These are phyloP conservation scores for Botryococcus braunii DNA, from an alignment of 163 green algal species.

Conservation along the genomic window DNA sequence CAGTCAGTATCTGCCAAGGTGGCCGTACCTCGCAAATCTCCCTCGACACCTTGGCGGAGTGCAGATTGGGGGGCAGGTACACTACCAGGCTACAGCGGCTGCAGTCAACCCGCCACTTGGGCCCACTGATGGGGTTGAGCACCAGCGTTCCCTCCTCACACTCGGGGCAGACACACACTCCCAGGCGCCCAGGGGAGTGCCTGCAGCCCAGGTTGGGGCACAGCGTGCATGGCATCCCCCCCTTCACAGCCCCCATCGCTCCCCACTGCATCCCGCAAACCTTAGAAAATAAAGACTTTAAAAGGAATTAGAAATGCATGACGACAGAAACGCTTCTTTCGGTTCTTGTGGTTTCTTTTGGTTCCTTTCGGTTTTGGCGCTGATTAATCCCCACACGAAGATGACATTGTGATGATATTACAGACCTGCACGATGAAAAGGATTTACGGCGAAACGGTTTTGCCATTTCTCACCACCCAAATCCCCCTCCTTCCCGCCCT, in stretches of 20 bases:
- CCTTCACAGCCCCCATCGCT: constrained; percentile 19
- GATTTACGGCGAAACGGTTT: too few relatives aligned
- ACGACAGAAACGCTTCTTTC: too few relatives aligned
- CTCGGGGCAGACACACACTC: constrained; percentile 34
- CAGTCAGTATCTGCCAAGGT: background rate
- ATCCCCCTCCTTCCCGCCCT: too few relatives aligned
- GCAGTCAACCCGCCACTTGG: constrained; percentile 74
- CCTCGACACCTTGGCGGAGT: constrained; percentile 43
- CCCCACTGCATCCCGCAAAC: too few relatives aligned
- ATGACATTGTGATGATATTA: too few relatives aligned
- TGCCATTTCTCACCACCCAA: too few relatives aligned
- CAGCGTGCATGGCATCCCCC: constrained; percentile 72
- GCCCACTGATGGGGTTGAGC: constrained; percentile 62
- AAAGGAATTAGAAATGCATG: too few relatives aligned
- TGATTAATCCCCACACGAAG: too few relatives aligned
- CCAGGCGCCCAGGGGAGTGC: constrained; percentile 43
- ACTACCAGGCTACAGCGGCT: constrained; percentile 74
- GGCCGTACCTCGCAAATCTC: constrained; percentile 25
- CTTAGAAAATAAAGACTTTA: too few relatives aligned
- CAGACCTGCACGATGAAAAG: too few relatives aligned
- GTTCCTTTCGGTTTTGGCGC: too few relatives aligned
- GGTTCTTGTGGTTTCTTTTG: too few relatives aligned
- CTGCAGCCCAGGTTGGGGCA: constrained; percentile 72
- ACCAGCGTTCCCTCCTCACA: constrained; percentile 55
- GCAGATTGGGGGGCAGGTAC: constrained; percentile 61